A percentile compares a stretch with the other conserved stretches of the same genome.
Conservation (phyloP, 1,284 basidiomycete species). For the Cryptococcus sp. region DNA sequence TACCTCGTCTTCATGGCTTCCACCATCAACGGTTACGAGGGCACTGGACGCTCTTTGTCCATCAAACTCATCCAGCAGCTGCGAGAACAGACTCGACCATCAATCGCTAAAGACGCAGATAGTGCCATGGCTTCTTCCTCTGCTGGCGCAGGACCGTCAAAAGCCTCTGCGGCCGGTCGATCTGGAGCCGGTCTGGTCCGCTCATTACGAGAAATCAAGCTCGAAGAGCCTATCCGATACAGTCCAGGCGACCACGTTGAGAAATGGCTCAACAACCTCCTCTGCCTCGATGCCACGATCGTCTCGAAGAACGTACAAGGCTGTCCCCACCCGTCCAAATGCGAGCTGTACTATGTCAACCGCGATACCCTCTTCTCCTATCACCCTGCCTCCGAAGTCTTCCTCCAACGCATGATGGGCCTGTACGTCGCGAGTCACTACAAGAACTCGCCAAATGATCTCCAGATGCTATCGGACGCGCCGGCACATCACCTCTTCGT, state of each 20-base stretch:
- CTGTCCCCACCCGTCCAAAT: conserved; percentile 88
- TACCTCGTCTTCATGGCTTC: conserved; percentile 98
- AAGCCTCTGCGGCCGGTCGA: conserved; percentile 45
- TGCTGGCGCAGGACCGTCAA: conserved; percentile 31
- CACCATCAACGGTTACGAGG: conserved; percentile 99
- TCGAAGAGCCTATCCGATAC: conserved; percentile 95
- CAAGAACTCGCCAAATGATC: conserved; percentile 98
- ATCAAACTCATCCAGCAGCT: conserved; percentile 98
- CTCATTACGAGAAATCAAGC: conserved; percentile 87
- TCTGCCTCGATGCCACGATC: conserved; percentile 92
- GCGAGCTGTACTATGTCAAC: conserved; percentile 94
- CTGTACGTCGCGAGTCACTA: conserved; percentile 97
- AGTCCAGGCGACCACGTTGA: conserved; percentile 84
- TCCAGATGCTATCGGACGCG: conserved; percentile 94
- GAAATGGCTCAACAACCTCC: conserved; percentile 86
- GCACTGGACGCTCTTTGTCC: conserved; percentile 93
- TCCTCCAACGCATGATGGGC: conserved; percentile 98
- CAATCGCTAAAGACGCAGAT: conserved; percentile 62
- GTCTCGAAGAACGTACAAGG: conserved; percentile 67
- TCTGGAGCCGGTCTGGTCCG: conserved; percentile 61
- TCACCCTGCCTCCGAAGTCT: conserved; percentile 94
- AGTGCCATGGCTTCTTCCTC: conserved; percentile 52
- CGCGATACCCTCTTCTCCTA: conserved; percentile 96
- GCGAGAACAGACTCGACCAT: conserved; percentile 75
- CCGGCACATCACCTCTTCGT: conserved; percentile 97